Percentiles rank a stretch among this genome's conserved stretches.
Conservation (phyloP, 352 stramenopile genomes). For the Phytophthora sojae region DNA sequence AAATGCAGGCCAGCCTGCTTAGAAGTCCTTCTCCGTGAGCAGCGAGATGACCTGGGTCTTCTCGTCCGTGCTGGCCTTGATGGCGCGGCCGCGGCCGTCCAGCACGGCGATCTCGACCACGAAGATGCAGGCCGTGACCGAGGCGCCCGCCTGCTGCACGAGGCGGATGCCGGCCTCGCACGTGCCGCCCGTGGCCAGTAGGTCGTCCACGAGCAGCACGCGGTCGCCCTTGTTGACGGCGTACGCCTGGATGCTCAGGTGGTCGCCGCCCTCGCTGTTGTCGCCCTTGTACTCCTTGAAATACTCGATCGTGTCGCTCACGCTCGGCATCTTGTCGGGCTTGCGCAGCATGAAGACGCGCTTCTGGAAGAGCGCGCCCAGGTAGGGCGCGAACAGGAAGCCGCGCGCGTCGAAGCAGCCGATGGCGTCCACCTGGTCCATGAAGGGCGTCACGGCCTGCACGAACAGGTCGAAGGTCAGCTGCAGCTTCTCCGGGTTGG, state of each 20-base stretch:
- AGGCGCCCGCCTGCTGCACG: conserved; percentile 86
- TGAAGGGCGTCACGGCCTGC: conserved; percentile 64
- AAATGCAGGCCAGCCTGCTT: conserved; percentile 5
- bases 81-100: conserved; percentile 57
- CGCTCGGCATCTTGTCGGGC: conserved; percentile 97
- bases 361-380: conserved; percentile 96
- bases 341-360: conserved; percentile 99
- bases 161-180: conserved; percentile 89
- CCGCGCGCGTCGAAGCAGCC: conserved; percentile 96
- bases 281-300: conserved; percentile 94
- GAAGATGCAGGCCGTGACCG: conserved; percentile 93
- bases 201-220: conserved; percentile 97
- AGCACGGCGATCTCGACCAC: conserved; percentile 94
- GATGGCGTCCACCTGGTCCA: conserved; percentile 76
- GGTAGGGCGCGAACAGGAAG: conserved; percentile 97
- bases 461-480: conserved; percentile 95
- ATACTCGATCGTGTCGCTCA: conserved; percentile 92
- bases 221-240: conserved; percentile 80
- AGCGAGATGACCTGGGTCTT: conserved; percentile 38
- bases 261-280: conserved; percentile 79
- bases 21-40: conserved; percentile 78
- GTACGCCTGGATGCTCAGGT: conserved; percentile 88
- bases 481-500: conserved; percentile 89
- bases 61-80: conserved; percentile 4
- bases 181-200: conserved; percentile 97